These are phyloP conservation scores for Fusarium goolgardi DNA, from an alignment of 2,329 filamentous ascomycete species.

Conservation along the genomic window DNA sequence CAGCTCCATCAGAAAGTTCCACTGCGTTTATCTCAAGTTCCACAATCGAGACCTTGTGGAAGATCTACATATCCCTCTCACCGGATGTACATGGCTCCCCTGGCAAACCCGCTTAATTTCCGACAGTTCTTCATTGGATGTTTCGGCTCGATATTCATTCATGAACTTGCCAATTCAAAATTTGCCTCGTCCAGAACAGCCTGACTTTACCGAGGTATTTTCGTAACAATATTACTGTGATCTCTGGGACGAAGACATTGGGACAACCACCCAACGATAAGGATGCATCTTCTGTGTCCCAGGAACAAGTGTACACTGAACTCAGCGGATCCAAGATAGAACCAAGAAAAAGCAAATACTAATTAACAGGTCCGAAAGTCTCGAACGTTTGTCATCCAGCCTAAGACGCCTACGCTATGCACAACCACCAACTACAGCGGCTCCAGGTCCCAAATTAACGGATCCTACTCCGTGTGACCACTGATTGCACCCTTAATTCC, in stretches of 20 bases:
- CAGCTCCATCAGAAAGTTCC: constrained; percentile 12
- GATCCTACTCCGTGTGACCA: constrained; percentile 47
- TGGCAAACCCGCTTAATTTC: constrained; percentile 4
- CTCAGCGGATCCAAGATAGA: background rate
- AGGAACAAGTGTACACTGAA: background rate
- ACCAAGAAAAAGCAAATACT: background rate
- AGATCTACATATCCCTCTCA: constrained; percentile 6
- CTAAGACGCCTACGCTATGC: constrained; percentile 46
- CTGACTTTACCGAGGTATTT: background rate
- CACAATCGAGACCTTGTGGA: constrained; percentile 10
- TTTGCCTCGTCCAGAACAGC: background rate
- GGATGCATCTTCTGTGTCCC: background rate
- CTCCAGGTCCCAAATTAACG: background rate
- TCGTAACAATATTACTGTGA: background rate
- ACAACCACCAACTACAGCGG: background rate
- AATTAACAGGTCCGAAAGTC: background rate
- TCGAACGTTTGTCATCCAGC: background rate
- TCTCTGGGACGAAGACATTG: background rate
- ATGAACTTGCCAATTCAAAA: background rate
- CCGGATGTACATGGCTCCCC: background rate
- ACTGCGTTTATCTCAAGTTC: constrained; percentile 28
- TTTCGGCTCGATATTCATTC: background rate
- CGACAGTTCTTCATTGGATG: background rate
- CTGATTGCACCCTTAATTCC: constrained; percentile 61
- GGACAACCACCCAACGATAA: background rate